Evolutionary conservation across 345 rosid genomes (phyloP).

Genomic region (Diplotaxis tenuifolia): DNA sequence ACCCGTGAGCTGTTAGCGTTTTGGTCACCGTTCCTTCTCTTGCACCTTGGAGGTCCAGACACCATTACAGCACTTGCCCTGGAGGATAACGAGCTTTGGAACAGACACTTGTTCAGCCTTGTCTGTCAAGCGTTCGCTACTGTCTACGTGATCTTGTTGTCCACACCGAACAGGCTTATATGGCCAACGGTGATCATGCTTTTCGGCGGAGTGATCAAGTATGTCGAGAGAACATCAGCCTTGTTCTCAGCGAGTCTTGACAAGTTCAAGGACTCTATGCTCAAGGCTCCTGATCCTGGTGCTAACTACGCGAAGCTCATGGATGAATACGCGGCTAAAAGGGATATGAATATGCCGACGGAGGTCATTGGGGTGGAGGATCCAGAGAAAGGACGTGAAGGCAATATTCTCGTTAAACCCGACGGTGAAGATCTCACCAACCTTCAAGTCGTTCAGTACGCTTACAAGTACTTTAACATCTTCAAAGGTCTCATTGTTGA

Average conservation of each 20-base stretch:
- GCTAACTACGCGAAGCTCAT: constrained; percentile 36
- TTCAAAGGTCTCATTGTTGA: constrained; percentile 46
- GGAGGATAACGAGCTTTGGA: constrained; percentile 43
- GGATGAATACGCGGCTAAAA: constrained; percentile 31
- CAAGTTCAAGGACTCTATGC: constrained; percentile 36
- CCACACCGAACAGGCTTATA: constrained; percentile 28
- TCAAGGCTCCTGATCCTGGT: constrained; percentile 25
- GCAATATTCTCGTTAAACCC: background rate
- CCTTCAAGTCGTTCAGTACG: constrained; percentile 36
- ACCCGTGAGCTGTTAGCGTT: constrained; percentile 27
- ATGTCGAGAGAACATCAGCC: constrained; percentile 41
- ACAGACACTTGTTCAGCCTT: constrained; percentile 37
- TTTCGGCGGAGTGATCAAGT: constrained; percentile 43
- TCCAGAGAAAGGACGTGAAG: constrained; percentile 26
- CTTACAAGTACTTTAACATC: constrained; percentile 30
- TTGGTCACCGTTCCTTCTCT: constrained; percentile 42
- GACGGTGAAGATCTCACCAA: background rate
- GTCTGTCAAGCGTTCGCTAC: constrained; percentile 34
- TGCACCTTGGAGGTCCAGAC: constrained; percentile 48
- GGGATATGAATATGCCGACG: constrained; percentile 17
- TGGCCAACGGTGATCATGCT: constrained; percentile 32
- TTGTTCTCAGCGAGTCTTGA: constrained; percentile 46
- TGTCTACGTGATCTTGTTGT: constrained; percentile 36
- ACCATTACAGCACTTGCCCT: constrained; percentile 42
- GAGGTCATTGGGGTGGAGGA: constrained; percentile 21